These are phyloP conservation scores for Cadophora luteo-olivacea DNA, from an alignment of 2,329 filamentous ascomycete species.

Conservation along the genomic window DNA sequence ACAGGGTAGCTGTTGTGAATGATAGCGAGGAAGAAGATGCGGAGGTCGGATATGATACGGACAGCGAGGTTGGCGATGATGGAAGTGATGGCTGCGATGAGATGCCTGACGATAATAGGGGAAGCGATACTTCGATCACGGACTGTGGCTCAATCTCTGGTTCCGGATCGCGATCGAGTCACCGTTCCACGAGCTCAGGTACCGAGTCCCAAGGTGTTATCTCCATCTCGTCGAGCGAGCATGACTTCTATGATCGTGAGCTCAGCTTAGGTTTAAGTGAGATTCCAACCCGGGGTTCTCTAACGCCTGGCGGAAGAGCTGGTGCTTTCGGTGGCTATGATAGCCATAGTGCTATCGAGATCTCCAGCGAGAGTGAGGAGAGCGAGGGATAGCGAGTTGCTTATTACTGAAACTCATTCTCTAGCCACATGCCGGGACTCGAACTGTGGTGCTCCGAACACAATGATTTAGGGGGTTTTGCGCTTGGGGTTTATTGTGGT, in stretches of 20 bases:
- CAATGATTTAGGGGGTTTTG: no score
- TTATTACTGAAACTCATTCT: not conserved
- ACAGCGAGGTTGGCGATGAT: constrained; percentile 34
- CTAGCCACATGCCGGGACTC: not conserved
- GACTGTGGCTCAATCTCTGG: not conserved
- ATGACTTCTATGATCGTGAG: not conserved
- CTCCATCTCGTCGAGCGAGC: not conserved
- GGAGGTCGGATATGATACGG: constrained; percentile 32
- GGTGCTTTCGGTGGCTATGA: not conserved
- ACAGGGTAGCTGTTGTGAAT: constrained; percentile 4
- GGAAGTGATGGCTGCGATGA: constrained; percentile 10
- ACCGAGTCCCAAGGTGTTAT: not conserved
- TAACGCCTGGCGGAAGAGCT: not conserved
- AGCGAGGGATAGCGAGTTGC: not conserved
- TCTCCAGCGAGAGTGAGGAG: constrained; percentile 13
- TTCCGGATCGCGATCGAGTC: not conserved
- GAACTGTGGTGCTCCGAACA: no score
- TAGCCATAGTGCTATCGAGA: not conserved
- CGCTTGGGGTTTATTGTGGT: no score
- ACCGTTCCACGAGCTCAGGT: not conserved
- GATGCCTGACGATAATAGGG: not conserved
- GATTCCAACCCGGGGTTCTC: not conserved
- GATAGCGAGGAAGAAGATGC: not conserved
- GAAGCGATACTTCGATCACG: not conserved
- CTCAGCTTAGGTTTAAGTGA: not conserved